Evolutionary conservation across 208 protist genomes (phyloP).

Genomic region (Leishmania tropica): DNA sequence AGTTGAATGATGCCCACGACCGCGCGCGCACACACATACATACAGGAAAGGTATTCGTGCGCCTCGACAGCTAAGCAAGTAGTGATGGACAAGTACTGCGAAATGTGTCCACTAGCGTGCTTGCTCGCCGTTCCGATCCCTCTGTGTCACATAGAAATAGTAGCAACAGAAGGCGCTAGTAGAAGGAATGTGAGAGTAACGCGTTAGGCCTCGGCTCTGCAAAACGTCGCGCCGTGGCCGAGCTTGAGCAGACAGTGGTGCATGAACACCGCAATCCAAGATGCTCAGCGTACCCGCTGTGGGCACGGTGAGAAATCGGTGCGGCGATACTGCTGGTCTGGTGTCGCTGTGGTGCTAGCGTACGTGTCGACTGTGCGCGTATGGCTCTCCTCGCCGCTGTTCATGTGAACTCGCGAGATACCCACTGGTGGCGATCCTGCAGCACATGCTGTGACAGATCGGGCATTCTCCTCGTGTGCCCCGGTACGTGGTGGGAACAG

Average conservation of each 20-base stretch:
- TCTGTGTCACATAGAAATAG: not conserved
- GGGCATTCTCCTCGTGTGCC: not conserved
- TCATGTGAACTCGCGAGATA: conserved; percentile 6
- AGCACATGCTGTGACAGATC: not conserved
- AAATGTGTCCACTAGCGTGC: not conserved
- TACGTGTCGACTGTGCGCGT: conserved; percentile 31
- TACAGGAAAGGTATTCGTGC: not conserved
- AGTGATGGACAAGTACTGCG: not conserved
- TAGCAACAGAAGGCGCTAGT: not conserved
- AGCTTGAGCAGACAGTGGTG: not conserved
- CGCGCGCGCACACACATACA: not conserved
- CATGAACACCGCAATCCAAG: not conserved
- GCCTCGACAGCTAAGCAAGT: not conserved
- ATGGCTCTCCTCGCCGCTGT: conserved; percentile 24
- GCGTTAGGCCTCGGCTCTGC: not conserved
- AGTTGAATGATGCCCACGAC: not conserved
- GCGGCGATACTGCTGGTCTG: conserved; percentile 5
- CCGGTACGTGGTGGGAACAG: conserved; percentile 22
- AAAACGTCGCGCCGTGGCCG: not conserved
- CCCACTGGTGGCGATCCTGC: conserved; percentile 7
- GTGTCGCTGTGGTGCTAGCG: conserved; percentile 16
- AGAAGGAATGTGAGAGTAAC: not conserved
- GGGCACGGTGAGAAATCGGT: not conserved
- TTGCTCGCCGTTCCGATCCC: not conserved
- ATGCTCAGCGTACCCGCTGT: conserved; percentile 13